phyloP scores from a whole-genome alignment of 1,139 yeast species.

The Geotrichum candidum region DNA sequence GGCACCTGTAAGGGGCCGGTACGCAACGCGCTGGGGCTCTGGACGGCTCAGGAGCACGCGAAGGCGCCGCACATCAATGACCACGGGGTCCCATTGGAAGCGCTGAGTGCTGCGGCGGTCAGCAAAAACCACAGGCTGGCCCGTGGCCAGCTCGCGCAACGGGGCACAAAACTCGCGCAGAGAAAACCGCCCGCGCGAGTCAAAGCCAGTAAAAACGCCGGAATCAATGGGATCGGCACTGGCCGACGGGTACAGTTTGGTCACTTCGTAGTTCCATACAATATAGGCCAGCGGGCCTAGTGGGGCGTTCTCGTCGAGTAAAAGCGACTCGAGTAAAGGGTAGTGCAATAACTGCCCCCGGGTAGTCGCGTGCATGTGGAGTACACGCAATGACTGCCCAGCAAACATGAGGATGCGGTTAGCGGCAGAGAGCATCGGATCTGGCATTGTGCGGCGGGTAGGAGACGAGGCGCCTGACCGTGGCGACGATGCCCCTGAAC shows the following conservation, averaged over 20 bases:
- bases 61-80: slow-evolving; percentile 5
- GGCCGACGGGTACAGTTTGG: slow-evolving; percentile 8
- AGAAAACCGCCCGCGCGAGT: slow-evolving; percentile 3
- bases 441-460: background rate
- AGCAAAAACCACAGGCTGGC: background rate
- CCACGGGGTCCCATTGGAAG: slow-evolving; percentile 10
- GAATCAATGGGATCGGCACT: slow-evolving; percentile 7
- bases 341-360: slow-evolving; percentile 4
- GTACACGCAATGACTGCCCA: background rate
- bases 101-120: slow-evolving; percentile 5
- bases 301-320: background rate
- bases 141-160: slow-evolving; percentile 4
- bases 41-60: slow-evolving; percentile 3
- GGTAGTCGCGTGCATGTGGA: slow-evolving; percentile 10
- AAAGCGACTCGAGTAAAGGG: slow-evolving; percentile 9
- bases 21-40: background rate
- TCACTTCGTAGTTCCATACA: slow-evolving; percentile 5
- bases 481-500: background rate
- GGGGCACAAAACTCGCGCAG: slow-evolving; percentile 9
- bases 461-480: background rate
- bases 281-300: slow-evolving; percentile 7
- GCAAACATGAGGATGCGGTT: slow-evolving; percentile 10
- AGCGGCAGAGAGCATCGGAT: slow-evolving; percentile 1
- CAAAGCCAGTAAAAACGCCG: slow-evolving; percentile 8
- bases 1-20: slow-evolving; percentile 9